Evolutionary conservation across 305 asterid species (phyloP), one percentile per base, ranked within the genome.

Genomic region (Fraxinus angustifolia): DNA sequence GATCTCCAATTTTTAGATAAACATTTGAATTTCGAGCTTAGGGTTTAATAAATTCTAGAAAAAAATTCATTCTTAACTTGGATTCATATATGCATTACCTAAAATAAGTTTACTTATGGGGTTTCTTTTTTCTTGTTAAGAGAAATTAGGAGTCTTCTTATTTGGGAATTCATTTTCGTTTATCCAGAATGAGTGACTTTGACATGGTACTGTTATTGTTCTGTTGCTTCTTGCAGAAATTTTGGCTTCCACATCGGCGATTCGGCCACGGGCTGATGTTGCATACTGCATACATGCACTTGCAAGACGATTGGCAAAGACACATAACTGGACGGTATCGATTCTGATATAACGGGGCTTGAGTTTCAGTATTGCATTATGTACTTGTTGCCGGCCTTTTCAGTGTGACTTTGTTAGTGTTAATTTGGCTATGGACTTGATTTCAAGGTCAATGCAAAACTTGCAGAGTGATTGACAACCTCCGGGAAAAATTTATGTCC

Each of bases 311-410:
- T 86, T 94, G 91, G 95, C 93, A 1, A 96, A 94, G 97, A 96
- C 99, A 6, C 98, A 87, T 87, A 96, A 94, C 75, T 96, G 99
- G 98, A 96, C 97, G 98, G 98, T 94, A 91, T 84, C 87, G 82
- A 86, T 76, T 67, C 79, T 79, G 82, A 50, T 56, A 35, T 71
- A n/a, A 36, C 79, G 48, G 67, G 26, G 60, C 60, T 81, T 79
- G 71, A 71, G 28, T 80, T 81, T 76, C 34, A 65, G 34, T 30
- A 65, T 65, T 65, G 73, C 73, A 65, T 65, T 65, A 10, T 26
- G 78, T 58, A 33, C 17, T 70, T 80, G 4, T 72, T 67, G 33
- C 48, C n/a, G 33, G 36, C 38, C 33, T 70, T 67, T 17, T 50
- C 10, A 67, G 31, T 76, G 75, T 21, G 68, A 14, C 76, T 23